phyloP scores from a whole-genome alignment of 202 grass and related monocot genomes.

The Tripidium arundinaceum region DNA sequence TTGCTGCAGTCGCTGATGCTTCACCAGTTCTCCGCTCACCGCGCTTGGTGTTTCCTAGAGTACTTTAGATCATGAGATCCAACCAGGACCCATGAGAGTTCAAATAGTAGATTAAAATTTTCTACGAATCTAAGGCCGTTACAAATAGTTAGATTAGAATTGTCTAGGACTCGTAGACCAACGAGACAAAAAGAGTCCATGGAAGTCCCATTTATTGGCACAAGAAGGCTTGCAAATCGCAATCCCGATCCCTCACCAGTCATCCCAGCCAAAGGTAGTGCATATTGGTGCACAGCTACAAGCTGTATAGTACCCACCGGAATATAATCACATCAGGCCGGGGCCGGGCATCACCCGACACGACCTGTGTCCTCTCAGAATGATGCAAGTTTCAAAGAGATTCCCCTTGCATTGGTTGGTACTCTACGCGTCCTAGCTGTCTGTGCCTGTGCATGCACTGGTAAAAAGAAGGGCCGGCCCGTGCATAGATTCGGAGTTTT shows the following conservation, averaged over 20 bases:
- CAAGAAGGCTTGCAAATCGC: background rate
- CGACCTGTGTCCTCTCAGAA: slow-evolving; percentile 21
- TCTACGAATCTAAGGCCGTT: too few species aligned
- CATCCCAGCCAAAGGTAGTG: background rate
- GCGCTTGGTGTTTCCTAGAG: too few species aligned
- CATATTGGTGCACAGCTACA: background rate
- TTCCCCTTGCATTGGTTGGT: slow-evolving; percentile 13
- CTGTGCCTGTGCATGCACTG: background rate
- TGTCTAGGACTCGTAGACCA: too few species aligned
- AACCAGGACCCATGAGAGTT: too few species aligned
- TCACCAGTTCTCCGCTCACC: too few species aligned
- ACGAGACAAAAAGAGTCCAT: too few species aligned
- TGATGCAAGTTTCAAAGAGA: slow-evolving; percentile 21
- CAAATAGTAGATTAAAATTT: too few species aligned
- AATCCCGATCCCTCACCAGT: background rate
- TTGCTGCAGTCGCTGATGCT: too few species aligned
- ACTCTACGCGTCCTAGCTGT: background rate
- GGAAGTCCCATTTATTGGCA: too few species aligned
- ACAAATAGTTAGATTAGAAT: too few species aligned
- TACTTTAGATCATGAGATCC: too few species aligned
- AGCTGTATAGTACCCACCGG: background rate
- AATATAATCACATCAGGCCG: background rate
- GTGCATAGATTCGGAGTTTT: background rate
- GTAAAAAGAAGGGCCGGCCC: background rate
- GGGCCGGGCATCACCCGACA: background rate